phyloP scores from a whole-genome alignment of 1,284 basidiomycete genomes.

The Pterula multifida region DNA sequence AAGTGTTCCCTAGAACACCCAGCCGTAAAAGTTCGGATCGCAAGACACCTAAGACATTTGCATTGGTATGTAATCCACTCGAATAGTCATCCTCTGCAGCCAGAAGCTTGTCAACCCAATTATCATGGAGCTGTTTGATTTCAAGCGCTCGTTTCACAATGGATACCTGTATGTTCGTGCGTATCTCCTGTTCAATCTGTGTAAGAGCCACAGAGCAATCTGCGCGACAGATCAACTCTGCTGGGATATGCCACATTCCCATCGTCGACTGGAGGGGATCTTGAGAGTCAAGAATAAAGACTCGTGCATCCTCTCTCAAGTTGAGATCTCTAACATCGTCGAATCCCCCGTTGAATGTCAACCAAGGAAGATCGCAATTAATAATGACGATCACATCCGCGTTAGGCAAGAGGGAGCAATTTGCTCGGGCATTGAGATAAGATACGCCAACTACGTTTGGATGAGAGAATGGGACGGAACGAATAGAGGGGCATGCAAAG shows the following conservation, averaged over 20 bases:
- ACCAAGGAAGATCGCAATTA: conserved; percentile 57
- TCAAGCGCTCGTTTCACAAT: conserved; percentile 8
- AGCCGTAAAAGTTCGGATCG: conserved; percentile 25
- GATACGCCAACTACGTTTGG: conserved; percentile 39
- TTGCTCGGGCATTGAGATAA: conserved; percentile 28
- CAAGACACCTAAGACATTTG: conserved; percentile 38
- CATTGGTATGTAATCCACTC: conserved; percentile 9
- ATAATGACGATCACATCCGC: conserved; percentile 55
- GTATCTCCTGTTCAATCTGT: conserved; percentile 30
- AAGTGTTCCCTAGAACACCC: conserved; percentile 16
- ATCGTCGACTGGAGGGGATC: conserved; percentile 47
- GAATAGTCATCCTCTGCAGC: conserved; percentile 10
- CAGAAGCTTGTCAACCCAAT: conserved; percentile 16
- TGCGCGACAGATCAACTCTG: conserved; percentile 44
- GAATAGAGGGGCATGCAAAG: conserved; percentile 34
- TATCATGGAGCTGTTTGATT: conserved; percentile 13
- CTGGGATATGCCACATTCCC: conserved; percentile 43
- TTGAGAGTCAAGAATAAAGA: conserved; percentile 49
- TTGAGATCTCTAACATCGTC: conserved; percentile 10
- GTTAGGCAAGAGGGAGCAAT: conserved; percentile 31
- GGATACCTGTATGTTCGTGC: conserved; percentile 9
- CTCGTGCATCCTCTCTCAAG: conserved; percentile 28
- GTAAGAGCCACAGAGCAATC: conserved; percentile 40
- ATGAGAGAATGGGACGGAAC: conserved; percentile 48
- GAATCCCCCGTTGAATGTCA: conserved; percentile 32